These are phyloP conservation scores for Penicillium decumbens DNA, from an alignment of 2,329 filamentous ascomycete species.

Conservation along the genomic window DNA sequence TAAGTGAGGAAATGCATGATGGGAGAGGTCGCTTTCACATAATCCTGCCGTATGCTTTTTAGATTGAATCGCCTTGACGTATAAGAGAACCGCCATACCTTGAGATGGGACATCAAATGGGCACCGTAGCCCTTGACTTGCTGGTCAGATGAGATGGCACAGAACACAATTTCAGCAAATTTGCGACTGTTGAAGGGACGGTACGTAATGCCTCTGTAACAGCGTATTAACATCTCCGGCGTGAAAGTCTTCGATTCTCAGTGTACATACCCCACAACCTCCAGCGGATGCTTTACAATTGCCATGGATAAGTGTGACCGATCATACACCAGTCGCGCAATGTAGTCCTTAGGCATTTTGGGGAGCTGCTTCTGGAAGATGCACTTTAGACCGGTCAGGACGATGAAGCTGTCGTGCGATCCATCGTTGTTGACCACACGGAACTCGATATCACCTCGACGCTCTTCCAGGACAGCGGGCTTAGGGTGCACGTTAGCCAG, in stretches of 20 bases:
- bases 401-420: slow-evolving; percentile 79
- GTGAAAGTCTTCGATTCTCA: background rate
- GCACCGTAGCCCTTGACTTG: slow-evolving; percentile 98
- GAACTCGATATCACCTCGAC: slow-evolving; percentile 91
- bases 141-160: slow-evolving; percentile 93
- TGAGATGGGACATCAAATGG: slow-evolving; percentile 95
- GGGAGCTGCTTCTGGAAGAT: slow-evolving; percentile 98
- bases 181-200: slow-evolving; percentile 84
- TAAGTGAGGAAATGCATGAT: slow-evolving; percentile 99
- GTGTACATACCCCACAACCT: slow-evolving; percentile 65
- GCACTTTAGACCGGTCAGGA: slow-evolving; percentile 91
- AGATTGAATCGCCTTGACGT: background rate
- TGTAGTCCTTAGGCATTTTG: slow-evolving; percentile 99
- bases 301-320: slow-evolving; percentile 93
- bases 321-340: slow-evolving; percentile 94
- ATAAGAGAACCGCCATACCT: slow-evolving; percentile 46
- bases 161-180: slow-evolving; percentile 98
- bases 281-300: slow-evolving; percentile 92
- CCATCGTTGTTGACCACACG: slow-evolving; percentile 97
- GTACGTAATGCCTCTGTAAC: slow-evolving; percentile 81
- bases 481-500: slow-evolving; percentile 35
- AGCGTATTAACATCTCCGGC: slow-evolving; percentile 15
- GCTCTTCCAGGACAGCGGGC: slow-evolving; percentile 89
- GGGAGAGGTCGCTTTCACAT: slow-evolving; percentile 91
- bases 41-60: slow-evolving; percentile 52